Conservation (phyloP, 73 alveolate species). For the Symbiodinium natans region DNA sequence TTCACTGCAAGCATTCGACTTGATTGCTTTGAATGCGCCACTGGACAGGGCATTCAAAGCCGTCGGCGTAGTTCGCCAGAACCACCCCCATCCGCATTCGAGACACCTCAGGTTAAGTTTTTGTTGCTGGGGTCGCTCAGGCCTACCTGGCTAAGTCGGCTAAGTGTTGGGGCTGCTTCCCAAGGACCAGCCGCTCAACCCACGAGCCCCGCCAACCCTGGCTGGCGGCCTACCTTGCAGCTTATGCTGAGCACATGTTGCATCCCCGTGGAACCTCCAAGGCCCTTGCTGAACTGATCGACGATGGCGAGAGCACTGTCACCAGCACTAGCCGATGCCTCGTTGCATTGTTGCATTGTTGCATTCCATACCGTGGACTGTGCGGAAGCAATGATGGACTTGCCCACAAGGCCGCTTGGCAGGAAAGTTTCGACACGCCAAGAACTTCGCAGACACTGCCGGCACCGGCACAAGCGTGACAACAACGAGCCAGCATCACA, state of each 20-base stretch:
- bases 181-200: conserved; percentile 63
- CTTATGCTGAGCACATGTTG: background rate
- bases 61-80: too few species aligned
- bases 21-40: too few species aligned
- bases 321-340: conserved; percentile 17
- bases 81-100: too few species aligned
- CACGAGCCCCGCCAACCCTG: conserved; percentile 3
- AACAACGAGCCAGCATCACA: background rate
- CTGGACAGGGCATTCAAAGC: too few species aligned
- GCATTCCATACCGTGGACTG: too few species aligned
- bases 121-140: too few species aligned
- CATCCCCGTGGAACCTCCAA: too few species aligned
- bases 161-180: background rate
- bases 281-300: background rate
- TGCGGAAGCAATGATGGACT: too few species aligned
- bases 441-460: conserved; percentile 78
- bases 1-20: too few species aligned
- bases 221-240: background rate
- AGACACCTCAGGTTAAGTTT: too few species aligned
- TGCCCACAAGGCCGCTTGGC: conserved; percentile 29
- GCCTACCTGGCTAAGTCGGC: background rate
- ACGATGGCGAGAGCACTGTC: conserved; percentile 44
- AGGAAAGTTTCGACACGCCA: conserved; percentile 75
- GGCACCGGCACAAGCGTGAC: conserved; percentile 2
- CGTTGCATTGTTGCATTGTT: too few species aligned